Evolutionary conservation across 108 stramenopile genomes (phyloP), one percentile per base, ranked within the genome.

Genomic region (Aurantiochytrium sp.): DNA sequence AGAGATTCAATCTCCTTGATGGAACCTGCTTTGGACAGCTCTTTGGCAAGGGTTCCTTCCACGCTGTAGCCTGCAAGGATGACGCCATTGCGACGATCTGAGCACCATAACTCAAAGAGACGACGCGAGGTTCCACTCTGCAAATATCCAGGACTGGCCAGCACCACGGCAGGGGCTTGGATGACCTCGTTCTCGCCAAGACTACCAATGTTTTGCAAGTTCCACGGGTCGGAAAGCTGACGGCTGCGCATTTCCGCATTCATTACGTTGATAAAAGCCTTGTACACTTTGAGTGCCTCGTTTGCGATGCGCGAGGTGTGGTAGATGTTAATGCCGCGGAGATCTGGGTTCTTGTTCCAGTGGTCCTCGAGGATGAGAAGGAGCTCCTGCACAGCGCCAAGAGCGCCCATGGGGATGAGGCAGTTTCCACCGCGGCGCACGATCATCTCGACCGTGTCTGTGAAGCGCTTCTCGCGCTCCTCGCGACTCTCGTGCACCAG

Each of bases 211-310:
- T 93, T 94, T 55, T 91, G 87, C 89, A 99, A 97, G 25, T 90
- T 87, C 89, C 98, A 99, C 5, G 99, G 99, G 93, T 99, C 98
- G 69, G 76, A 53, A 23, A 53, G 76, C 5, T 83, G 76, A 18
- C 94, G 93, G 43, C 98, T 90, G 89, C 97, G 97, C 98, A 98
- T 98, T 91, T 96, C 96, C 5, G 91, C 90, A 19, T 97, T 94
- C 88, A 98, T 96, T 4, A 92, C 94, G 91, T 99, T 99, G 98
- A 99, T 99, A 97, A 98, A 98, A 90, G 98, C 98, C 90, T 98
- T 97, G 94, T 98, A 99, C 12, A 99, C 97, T 12, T 98, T 94
- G 87, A 99, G 92, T 4, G 98, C 97, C 89, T 97, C 93, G 12
- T 92, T 93, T 5, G 98, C 98, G 92, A 98, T 89, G 58, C 97